These are phyloP conservation scores for Fusarium sp. DNA, from an alignment of 2,329 filamentous ascomycete species.

Conservation along the genomic window DNA sequence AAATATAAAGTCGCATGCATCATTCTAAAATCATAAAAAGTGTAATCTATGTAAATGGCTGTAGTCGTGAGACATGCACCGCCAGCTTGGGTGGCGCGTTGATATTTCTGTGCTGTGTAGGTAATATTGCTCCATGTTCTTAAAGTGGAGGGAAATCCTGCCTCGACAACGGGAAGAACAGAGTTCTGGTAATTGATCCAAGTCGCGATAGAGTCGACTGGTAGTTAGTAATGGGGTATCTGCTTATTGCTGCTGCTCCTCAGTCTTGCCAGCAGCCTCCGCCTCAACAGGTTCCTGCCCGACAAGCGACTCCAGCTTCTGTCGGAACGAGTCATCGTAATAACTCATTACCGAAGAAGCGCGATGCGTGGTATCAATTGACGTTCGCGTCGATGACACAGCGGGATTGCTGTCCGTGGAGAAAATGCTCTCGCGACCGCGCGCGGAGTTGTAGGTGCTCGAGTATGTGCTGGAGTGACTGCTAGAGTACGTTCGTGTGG, in stretches of 20 bases:
- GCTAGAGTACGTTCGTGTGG: constrained; percentile 9
- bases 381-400: constrained; percentile 18
- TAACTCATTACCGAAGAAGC: constrained; percentile 26
- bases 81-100: neutral
- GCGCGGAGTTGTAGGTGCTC: neutral
- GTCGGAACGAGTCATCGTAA: constrained; percentile 27
- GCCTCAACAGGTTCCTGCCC: constrained; percentile 12
- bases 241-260: neutral
- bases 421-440: constrained; percentile 19
- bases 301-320: constrained; percentile 28
- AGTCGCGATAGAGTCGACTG: no score
- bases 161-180: neutral
- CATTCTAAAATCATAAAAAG: constrained; percentile 11
- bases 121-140: neutral
- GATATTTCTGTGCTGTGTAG: neutral
- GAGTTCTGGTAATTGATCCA: neutral
- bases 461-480: constrained; percentile 6
- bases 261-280: neutral
- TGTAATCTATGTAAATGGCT: constrained; percentile 2
- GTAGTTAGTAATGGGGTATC: neutral
- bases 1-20: constrained; percentile 9
- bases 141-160: constrained; percentile 9
- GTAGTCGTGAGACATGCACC: constrained; percentile 6
- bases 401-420: constrained; percentile 7
- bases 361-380: constrained; percentile 11